Evolutionary conservation across 495 filamentous ascomycete genomes (phyloP).

Genomic region (Neurospora terricola): DNA sequence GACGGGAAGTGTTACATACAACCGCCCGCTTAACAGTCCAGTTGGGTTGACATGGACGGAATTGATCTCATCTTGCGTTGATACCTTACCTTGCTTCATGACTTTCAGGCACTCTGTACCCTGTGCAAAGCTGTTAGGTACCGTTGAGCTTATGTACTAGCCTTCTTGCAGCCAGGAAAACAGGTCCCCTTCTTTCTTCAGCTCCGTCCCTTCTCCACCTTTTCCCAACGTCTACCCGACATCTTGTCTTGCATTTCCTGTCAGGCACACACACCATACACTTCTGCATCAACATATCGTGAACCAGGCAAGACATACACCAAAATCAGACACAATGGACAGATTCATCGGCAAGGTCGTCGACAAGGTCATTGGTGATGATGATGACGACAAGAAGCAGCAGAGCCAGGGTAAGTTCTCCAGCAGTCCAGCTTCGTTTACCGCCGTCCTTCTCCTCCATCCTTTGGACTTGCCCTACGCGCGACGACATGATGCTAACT

Average conservation of each 20-base stretch:
- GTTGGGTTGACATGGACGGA: not conserved
- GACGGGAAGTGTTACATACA: not conserved
- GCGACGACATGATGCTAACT: not conserved
- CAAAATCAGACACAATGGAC: slow-evolving; percentile 4
- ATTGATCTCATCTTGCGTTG: not conserved
- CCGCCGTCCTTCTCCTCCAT: not conserved
- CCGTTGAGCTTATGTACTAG: not conserved
- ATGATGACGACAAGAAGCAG: slow-evolving; percentile 7
- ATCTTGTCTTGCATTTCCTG: not conserved
- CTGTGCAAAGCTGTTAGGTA: not conserved
- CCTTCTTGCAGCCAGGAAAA: not conserved
- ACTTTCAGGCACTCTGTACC: not conserved
- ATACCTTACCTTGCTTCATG: not conserved
- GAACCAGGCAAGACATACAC: not conserved
- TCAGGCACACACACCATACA: not conserved
- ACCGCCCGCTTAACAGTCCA: not conserved
- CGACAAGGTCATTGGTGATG: not conserved
- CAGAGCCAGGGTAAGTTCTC: not conserved
- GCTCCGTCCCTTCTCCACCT: not conserved
- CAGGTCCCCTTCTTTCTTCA: not conserved
- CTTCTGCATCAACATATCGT: not conserved
- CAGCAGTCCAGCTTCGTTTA: not conserved
- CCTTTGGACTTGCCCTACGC: not conserved
- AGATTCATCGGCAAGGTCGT: slow-evolving; percentile 7
- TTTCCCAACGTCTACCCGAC: not conserved